A percentile compares a stretch with the other conserved stretches of the same genome.
Conservation (phyloP, 2,329 filamentous ascomycete species). For the Fusarium musae region DNA sequence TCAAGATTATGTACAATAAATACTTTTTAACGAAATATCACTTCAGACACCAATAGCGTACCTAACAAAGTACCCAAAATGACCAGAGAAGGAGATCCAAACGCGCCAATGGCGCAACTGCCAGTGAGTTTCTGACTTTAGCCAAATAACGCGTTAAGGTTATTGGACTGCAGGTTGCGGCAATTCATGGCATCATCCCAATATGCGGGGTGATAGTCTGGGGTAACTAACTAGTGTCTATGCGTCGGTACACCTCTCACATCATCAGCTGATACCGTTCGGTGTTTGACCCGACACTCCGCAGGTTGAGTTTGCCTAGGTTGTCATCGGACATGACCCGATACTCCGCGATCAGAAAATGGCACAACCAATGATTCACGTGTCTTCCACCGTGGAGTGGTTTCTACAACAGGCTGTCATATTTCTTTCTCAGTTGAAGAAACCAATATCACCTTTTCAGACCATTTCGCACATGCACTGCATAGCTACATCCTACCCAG, state of each 20-base stretch:
- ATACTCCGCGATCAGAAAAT: not conserved
- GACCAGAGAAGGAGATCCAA: not conserved
- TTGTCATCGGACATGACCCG: not conserved
- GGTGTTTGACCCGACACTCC: not conserved
- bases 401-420: not conserved
- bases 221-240: not conserved
- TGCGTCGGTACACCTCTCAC: not conserved
- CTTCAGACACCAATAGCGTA: not conserved
- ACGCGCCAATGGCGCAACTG: not conserved
- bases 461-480: not conserved
- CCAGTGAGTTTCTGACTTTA: not conserved
- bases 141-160: not conserved
- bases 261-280: not conserved
- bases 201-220: not conserved
- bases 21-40: fast-evolving
- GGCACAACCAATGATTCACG: not conserved
- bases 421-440: not conserved
- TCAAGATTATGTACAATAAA: not conserved
- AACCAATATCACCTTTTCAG: too few relatives aligned
- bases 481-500: not conserved
- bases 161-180: not conserved
- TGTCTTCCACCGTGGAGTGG: not conserved
- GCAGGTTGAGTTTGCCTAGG: not conserved
- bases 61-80: not conserved
- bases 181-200: not conserved